Percentiles rank a stretch among this genome's conserved stretches.
phyloP scores from a whole-genome alignment of 805 yeast genomes.

The Wickerhamomyces kurtzmanii region DNA sequence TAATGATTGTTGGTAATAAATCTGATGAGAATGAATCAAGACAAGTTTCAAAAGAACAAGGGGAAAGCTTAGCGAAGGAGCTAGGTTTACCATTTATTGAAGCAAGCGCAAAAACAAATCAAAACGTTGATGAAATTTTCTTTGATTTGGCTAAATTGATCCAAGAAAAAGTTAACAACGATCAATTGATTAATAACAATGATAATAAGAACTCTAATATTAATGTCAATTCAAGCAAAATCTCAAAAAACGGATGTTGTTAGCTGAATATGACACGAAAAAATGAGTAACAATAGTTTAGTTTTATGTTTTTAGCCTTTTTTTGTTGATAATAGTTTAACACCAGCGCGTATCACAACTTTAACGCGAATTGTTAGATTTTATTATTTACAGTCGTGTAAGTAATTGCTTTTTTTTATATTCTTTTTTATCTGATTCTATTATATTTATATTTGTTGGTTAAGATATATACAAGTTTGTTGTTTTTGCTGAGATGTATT shows the following conservation, averaged over 20 bases:
- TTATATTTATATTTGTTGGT: too few species aligned
- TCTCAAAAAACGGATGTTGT: conserved; percentile 10
- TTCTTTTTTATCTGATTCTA: too few species aligned
- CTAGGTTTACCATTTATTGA: conserved; percentile 88
- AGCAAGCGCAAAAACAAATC: conserved; percentile 91
- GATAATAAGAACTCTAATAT: conserved; percentile 14
- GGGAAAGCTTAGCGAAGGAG: conserved; percentile 78
- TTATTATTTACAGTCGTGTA: too few species aligned
- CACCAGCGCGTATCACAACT: too few species aligned
- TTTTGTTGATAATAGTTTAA: too few species aligned
- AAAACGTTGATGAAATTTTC: conserved; percentile 87
- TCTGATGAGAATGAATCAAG: conserved; percentile 84
- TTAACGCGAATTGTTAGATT: too few species aligned
- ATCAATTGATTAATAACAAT: conserved; percentile 17
- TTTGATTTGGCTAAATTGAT: conserved; percentile 80
- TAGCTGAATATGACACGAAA: too few species aligned
- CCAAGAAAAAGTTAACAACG: conserved; percentile 60
- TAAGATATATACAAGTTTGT: too few species aligned
- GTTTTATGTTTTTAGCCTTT: too few species aligned
- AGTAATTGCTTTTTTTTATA: too few species aligned
- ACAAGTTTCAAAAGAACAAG: conserved; percentile 84
- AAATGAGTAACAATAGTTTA: too few species aligned
- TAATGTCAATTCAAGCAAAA: conserved; percentile 9
- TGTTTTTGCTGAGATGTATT: too few species aligned
- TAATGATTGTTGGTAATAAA: conserved; percentile 92